Evolutionary conservation across 805 yeast species (phyloP), one percentile per base, ranked within the genome.

Genomic region (Hanseniaspora lachancei): DNA sequence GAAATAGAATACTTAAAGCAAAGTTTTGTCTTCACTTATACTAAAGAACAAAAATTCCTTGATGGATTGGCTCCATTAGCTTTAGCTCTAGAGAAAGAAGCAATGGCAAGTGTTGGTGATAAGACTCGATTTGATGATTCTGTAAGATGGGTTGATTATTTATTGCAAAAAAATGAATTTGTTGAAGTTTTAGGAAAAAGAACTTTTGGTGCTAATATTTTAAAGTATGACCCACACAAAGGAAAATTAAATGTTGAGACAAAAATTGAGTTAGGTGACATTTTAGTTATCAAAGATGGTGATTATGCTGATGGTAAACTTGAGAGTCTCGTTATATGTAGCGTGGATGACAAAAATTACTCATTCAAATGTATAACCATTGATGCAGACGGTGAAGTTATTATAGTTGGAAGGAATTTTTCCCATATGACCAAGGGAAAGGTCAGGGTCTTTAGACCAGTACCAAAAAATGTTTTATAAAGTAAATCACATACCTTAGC

Each of bases 181-280:
- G 41, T 83, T 24, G 76, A 72, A 47, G 77, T 85, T 1, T 76
- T 86, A 48, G 95, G 88, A 0, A 66, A 70, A 39, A 80, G 84
- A 61, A 76, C 86, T 0, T 86, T 72, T 66, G 97, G 97, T 41
- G 82, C 62, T 2, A 58, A 66, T 15, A 47, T 68, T 16, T 56
- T 66, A 77, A n/a, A 74, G 77, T 23, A 74, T 84, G 58, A 89
- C 82, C 68, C 71, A 74, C 60, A 84, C 77, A 61, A 15, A 8
- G 12, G 21, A 10, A 21, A 29, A 21, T 62, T 72, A 2, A 72
- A 74, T 7, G 76, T 80, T 7, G 69, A 74, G 16, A 88, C 80
- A 55, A 84, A 80, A 42, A 77, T 89, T 55, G 74, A 77, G 49
- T 82, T 95, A 0, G 98, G 98, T 58, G 97, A 93, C 67, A 74